A percentile compares a stretch with the other conserved stretches of the same genome.
These are phyloP conservation scores for Bryopsis sp. DNA, from an alignment of 139 green algal genomes.

Conservation along the genomic window DNA sequence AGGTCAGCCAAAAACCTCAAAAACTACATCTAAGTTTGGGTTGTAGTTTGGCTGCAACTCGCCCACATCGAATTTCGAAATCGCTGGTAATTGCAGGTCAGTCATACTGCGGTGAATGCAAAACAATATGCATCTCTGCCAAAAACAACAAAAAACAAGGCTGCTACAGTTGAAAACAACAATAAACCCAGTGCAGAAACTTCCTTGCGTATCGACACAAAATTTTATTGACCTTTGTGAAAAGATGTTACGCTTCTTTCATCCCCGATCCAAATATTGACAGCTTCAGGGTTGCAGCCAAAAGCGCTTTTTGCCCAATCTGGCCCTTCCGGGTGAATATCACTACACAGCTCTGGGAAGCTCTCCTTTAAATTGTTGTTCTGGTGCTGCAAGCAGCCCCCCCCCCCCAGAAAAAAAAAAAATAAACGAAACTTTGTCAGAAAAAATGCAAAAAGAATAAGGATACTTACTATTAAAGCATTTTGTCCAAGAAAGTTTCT, in stretches of 20 bases:
- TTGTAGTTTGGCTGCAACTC: not conserved
- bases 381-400: not conserved
- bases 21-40: not conserved
- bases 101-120: not conserved
- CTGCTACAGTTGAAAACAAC: not conserved
- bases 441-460: not conserved
- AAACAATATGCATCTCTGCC: not conserved
- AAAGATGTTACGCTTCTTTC: constrained; percentile 63
- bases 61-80: not conserved
- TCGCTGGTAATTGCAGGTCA: not conserved
- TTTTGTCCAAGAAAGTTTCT: not conserved
- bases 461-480: not conserved
- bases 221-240: constrained; percentile 61
- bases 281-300: constrained; percentile 42
- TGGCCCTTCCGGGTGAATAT: not conserved
- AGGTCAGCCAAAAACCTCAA: not conserved
- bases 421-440: not conserved
- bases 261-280: constrained; percentile 77
- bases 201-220: no score
- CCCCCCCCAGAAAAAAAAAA: not conserved
- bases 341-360: not conserved
- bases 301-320: constrained; percentile 41
- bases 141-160: not conserved
- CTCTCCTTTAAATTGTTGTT: not conserved
- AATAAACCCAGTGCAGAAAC: not conserved